Conservation (phyloP, 78 protist genomes). For the Tieghemostelium lacteum region DNA sequence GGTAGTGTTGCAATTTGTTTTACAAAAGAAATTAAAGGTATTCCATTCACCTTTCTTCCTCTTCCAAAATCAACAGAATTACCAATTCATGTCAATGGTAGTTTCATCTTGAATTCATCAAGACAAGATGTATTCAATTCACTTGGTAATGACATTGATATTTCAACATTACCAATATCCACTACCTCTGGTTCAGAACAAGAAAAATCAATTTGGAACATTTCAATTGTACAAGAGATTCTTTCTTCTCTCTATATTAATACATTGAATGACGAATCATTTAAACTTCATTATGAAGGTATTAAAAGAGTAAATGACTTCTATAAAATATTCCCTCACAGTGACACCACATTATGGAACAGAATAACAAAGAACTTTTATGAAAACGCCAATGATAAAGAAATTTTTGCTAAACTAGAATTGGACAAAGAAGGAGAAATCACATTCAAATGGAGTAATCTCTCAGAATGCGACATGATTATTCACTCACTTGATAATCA, state of each 20-base stretch:
- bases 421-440: background rate
- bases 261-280: background rate
- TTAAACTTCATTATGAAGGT: background rate
- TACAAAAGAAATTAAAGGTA: background rate
- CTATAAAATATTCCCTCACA: constrained; percentile 15
- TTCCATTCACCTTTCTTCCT: background rate
- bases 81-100: constrained; percentile 36
- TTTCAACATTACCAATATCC: background rate
- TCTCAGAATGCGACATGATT: background rate
- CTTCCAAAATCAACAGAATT: background rate
- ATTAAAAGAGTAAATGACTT: background rate
- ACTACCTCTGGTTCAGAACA: background rate
- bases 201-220: constrained; percentile 15
- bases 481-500: background rate
- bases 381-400: background rate
- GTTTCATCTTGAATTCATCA: constrained; percentile 11
- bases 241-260: constrained; percentile 5
- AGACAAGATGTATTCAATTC: constrained; percentile 38
- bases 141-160: background rate
- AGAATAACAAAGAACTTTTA: constrained; percentile 11
- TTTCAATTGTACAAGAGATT: background rate
- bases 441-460: background rate
- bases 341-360: background rate
- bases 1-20: constrained; percentile 30
- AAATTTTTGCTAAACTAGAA: background rate